Percentiles rank a stretch among this genome's conserved stretches.
These are phyloP conservation scores for Colletotrichum filicis DNA, from an alignment of 2,329 filamentous ascomycete genomes.

Conservation along the genomic window DNA sequence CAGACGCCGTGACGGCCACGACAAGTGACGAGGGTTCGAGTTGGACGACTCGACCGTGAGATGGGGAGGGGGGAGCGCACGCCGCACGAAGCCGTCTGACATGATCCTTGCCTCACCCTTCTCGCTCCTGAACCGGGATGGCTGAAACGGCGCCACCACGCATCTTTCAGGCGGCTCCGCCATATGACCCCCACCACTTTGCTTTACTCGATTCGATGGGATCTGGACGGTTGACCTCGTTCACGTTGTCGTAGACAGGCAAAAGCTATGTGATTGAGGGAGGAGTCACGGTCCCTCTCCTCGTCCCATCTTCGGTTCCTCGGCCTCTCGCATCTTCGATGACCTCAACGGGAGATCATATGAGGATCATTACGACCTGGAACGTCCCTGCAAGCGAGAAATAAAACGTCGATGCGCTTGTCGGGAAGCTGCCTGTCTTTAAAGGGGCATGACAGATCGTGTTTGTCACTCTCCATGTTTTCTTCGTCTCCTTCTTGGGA, in stretches of 20 bases:
- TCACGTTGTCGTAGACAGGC: background rate
- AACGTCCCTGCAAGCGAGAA: conserved; percentile 7
- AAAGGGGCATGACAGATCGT: conserved; percentile 1
- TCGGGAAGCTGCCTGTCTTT: conserved; percentile 8
- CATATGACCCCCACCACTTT: conserved; percentile 3
- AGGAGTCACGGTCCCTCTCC: background rate
- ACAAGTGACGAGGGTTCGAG: too few species aligned
- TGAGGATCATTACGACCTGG: background rate
- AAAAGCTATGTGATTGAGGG: background rate
- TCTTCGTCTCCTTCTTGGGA: background rate
- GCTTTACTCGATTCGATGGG: background rate
- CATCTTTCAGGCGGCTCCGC: conserved; percentile 33
- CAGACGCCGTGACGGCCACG: background rate
- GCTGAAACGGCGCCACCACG: conserved; percentile 32
- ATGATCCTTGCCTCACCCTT: conserved; percentile 15
- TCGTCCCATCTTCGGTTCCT: conserved; percentile 28
- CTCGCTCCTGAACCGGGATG: conserved; percentile 20
- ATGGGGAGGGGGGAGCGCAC: background rate
- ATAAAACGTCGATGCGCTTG: background rate
- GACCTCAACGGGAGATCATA: background rate
- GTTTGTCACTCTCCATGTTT: conserved; percentile 1
- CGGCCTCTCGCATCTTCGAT: conserved; percentile 20
- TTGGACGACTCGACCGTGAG: background rate
- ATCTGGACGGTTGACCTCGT: background rate
- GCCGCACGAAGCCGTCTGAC: background rate